Evolutionary conservation across 805 yeast species (phyloP).

Genomic region (Starmerella khaoyaiensis): DNA sequence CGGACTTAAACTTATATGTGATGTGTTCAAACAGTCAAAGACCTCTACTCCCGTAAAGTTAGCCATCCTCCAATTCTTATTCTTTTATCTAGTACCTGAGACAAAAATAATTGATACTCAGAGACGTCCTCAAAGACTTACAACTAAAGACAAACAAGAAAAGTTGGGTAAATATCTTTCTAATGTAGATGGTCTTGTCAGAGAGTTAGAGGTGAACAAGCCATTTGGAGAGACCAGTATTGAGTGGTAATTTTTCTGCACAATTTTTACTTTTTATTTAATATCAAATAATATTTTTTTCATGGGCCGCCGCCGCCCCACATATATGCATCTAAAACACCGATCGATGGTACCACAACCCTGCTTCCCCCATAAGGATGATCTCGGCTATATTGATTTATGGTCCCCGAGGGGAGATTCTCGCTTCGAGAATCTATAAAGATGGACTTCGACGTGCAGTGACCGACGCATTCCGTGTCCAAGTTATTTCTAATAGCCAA

Average conservation of each 20-base stretch:
- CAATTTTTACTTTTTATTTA: too few species aligned
- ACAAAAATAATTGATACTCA: constrained; percentile 22
- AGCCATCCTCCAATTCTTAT: constrained; percentile 53
- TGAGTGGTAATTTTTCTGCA: constrained; percentile 42
- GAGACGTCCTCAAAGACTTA: constrained; percentile 27
- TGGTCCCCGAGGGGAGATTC: constrained; percentile 69
- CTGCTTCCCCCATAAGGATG: constrained; percentile 33
- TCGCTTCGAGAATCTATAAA: constrained; percentile 58
- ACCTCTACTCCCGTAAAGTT: constrained; percentile 44
- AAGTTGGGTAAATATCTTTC: constrained; percentile 34
- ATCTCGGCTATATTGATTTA: constrained; percentile 70
- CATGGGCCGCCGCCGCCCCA: too few species aligned
- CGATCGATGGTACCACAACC: background rate
- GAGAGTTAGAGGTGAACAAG: constrained; percentile 34
- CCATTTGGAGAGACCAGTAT: constrained; percentile 40
- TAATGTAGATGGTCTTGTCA: constrained; percentile 36
- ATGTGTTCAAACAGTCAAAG: constrained; percentile 30
- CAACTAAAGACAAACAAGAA: constrained; percentile 35
- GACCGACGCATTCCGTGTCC: constrained; percentile 81
- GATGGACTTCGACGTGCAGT: constrained; percentile 68
- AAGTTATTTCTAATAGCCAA: constrained; percentile 60
- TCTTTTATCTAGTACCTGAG: constrained; percentile 58
- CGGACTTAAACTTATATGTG: constrained; percentile 45
- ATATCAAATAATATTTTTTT: too few species aligned
- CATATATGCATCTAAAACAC: background rate